A percentile compares a stretch with the other conserved stretches of the same genome.
phyloP scores from a whole-genome alignment of 768 basidiomycete species.

The Xerocomellus dryophilus region DNA sequence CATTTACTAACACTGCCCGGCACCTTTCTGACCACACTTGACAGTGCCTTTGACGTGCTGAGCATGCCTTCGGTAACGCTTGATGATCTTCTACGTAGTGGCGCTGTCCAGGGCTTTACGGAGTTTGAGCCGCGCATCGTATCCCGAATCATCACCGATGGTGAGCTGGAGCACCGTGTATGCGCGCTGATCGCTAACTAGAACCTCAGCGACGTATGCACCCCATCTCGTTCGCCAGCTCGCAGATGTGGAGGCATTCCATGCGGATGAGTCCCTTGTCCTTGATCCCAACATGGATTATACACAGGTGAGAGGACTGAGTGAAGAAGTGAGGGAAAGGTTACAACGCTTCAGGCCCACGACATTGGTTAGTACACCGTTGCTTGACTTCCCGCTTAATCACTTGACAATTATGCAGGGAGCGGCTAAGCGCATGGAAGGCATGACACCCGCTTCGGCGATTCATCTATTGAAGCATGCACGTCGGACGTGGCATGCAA shows the following conservation, averaged over 20 bases:
- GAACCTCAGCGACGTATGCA: constrained; percentile 52
- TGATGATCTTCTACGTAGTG: constrained; percentile 44
- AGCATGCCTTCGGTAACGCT: constrained; percentile 53
- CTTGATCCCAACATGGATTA: constrained; percentile 77
- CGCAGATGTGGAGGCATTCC: constrained; percentile 71
- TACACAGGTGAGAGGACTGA: constrained; percentile 58
- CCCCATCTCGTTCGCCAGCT: constrained; percentile 67
- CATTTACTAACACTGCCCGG: neutral
- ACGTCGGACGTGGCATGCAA: constrained; percentile 33
- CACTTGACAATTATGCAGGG: constrained; percentile 47
- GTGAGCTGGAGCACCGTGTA: constrained; percentile 35
- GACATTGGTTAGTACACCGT: constrained; percentile 52
- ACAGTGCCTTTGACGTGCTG: constrained; percentile 75
- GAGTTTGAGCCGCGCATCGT: constrained; percentile 50
- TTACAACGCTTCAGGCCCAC: constrained; percentile 58
- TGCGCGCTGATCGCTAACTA: neutral
- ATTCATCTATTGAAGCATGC: constrained; percentile 67
- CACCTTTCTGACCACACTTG: neutral
- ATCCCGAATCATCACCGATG: constrained; percentile 67
- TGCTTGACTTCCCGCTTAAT: neutral
- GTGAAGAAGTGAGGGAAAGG: constrained; percentile 70
- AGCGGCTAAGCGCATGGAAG: constrained; percentile 91
- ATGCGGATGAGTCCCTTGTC: constrained; percentile 68
- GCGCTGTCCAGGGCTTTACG: constrained; percentile 37
- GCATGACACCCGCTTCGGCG: constrained; percentile 82